Evolutionary conservation across 495 filamentous ascomycete species (phyloP).

Genomic region (Penicillium robsamsonii): DNA sequence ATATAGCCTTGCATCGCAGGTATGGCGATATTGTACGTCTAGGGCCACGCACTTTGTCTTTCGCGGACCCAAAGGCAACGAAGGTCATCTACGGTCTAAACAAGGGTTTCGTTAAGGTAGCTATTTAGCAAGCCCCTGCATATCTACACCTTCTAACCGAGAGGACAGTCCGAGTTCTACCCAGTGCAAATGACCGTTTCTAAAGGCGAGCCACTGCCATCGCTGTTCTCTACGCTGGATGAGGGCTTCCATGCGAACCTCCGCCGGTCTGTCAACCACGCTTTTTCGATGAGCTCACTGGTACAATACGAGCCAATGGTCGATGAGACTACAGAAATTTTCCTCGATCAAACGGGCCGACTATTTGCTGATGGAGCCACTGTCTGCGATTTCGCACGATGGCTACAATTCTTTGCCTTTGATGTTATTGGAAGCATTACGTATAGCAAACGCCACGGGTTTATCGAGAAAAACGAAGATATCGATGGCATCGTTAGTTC

Average conservation of each 20-base stretch:
- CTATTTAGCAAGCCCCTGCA: conserved; percentile 6
- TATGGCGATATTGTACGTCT: conserved; percentile 71
- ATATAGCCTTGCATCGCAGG: conserved; percentile 64
- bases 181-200: conserved; percentile 63
- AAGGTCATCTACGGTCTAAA: conserved; percentile 78
- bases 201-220: conserved; percentile 62
- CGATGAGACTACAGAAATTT: conserved; percentile 16
- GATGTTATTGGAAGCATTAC: conserved; percentile 69
- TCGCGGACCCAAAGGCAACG: conserved; percentile 63
- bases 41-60: conserved; percentile 65
- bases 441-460: conserved; percentile 63
- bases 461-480: conserved; percentile 56
- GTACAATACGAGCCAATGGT: conserved; percentile 75
- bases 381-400: conserved; percentile 63
- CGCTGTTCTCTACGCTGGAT: conserved; percentile 76
- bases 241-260: conserved; percentile 72
- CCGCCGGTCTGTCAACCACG: conserved; percentile 64
- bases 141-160: neutral
- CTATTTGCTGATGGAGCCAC: conserved; percentile 50
- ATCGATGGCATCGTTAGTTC: conserved; percentile 51
- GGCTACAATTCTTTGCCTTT: conserved; percentile 79
- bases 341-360: conserved; percentile 54
- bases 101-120: conserved; percentile 76
- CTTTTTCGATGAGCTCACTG: conserved; percentile 71
- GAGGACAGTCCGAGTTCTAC: conserved; percentile 64